Evolutionary conservation across 768 basidiomycete genomes (phyloP), one percentile per base, ranked within the genome.

Genomic region (Boletus sp.): DNA sequence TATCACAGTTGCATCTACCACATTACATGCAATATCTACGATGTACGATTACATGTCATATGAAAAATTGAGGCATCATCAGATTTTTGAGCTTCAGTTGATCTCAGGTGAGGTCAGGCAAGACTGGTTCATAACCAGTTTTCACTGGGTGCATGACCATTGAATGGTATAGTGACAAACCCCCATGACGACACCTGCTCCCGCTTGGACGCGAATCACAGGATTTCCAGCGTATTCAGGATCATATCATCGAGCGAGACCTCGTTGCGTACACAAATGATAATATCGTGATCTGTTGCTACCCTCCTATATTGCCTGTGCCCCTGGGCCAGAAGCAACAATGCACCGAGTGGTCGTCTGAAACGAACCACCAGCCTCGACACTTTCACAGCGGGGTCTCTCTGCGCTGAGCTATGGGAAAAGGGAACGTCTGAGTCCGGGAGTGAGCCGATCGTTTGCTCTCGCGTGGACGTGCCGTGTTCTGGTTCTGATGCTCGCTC

Each of bases 231-330:
- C 6, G 43, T 60, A 9, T 30, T 25, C 6, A 64, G 32, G 13
- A 13, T 3, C 37, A 64, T 39, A 21, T 59, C 47, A 17, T 35
- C 45, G 7, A 63, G 39, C 1, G 55, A 33, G 9, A 60, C 44
- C 0, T n/a, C 43, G 4, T 37, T 25, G 5, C 51, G 60, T 5
- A 57, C 45, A 23, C 44, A 44, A 27, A 66, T 50, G 25, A 43
- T 11, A 4, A 64, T 60, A 1, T 59, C 44, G 23, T 37, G 29
- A 13, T 55, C 54, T 38, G 51, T 53, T 30, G 46, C 63, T 8
- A 65, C 49, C 41, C 63, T 62, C 33, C 21, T 45, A 25, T 63
- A 65, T 38, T 43, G 51, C 13, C 46, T 42, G 8, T 43, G 57
- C 0, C 53, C 47, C 23, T 51, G 37, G 2, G 33, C 46, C 9